Evolutionary conservation across 129 eudicot species (phyloP).

Genomic region (Flaveria ramosissima): DNA sequence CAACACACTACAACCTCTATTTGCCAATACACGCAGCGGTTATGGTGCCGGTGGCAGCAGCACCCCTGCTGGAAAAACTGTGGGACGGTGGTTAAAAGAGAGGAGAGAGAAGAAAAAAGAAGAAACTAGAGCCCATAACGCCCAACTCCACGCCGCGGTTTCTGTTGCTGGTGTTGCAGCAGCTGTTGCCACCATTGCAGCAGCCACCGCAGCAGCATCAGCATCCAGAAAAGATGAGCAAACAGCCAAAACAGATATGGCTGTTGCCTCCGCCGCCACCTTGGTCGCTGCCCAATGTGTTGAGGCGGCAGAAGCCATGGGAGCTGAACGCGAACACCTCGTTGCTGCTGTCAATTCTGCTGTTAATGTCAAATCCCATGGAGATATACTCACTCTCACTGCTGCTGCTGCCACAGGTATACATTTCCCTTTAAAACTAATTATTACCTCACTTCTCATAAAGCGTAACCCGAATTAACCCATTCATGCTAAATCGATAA

Average conservation of each 20-base stretch:
- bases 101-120: conserved; percentile 92
- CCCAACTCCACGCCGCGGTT: conserved; percentile 91
- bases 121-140: conserved; percentile 88
- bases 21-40: conserved; percentile 56
- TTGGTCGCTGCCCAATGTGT: conserved; percentile 95
- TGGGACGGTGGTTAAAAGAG: conserved; percentile 92
- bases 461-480: not conserved
- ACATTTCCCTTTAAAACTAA: not conserved
- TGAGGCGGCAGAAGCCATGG: conserved; percentile 96
- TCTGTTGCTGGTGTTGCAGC: conserved; percentile 97
- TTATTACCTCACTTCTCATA: not conserved
- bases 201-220: conserved; percentile 87
- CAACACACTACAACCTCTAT: conserved; percentile 82
- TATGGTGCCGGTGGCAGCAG: conserved; percentile 57
- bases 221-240: conserved; percentile 75
- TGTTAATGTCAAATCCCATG: conserved; percentile 85
- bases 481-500: not conserved
- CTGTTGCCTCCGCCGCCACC: conserved; percentile 96
- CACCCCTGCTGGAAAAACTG: conserved; percentile 89
- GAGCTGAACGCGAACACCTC: conserved; percentile 90
- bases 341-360: conserved; percentile 91
- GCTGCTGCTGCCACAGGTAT: conserved; percentile 98
- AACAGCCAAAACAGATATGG: conserved; percentile 90
- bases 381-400: conserved; percentile 87
- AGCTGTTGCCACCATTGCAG: conserved; percentile 90